These are phyloP conservation scores for Pyrenula massariospora DNA, from an alignment of 495 filamentous ascomycete species.

Conservation along the genomic window DNA sequence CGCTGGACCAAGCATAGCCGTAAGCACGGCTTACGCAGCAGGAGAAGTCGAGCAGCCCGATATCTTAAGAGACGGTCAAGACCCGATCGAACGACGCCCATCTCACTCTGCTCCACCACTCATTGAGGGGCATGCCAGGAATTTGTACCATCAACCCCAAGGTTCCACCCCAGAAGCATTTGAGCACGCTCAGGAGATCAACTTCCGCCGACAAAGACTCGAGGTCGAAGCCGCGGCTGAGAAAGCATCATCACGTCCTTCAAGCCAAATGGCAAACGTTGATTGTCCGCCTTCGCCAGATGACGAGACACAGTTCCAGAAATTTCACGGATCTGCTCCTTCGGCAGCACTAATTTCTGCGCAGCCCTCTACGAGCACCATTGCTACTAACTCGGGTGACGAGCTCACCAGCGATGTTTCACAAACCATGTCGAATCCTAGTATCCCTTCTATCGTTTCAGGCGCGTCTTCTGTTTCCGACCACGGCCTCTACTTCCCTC, in stretches of 20 bases:
- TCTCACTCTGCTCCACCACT: slow-evolving; percentile 5
- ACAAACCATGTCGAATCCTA: slow-evolving; percentile 60
- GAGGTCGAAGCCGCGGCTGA: slow-evolving; percentile 14
- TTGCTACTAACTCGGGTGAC: slow-evolving; percentile 37
- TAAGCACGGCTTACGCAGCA: slow-evolving; percentile 51
- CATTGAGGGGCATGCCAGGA: slow-evolving; percentile 18
- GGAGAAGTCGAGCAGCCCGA: slow-evolving; percentile 45
- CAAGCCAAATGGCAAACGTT: slow-evolving; percentile 17
- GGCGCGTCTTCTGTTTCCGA: slow-evolving; percentile 71
- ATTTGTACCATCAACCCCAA: slow-evolving; percentile 24
- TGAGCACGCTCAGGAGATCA: slow-evolving; percentile 25
- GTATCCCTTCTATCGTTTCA: slow-evolving; percentile 63
- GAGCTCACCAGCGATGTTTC: slow-evolving; percentile 45
- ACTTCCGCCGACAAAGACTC: slow-evolving; percentile 8
- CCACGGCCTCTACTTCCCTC: slow-evolving; percentile 15
- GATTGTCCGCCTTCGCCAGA: slow-evolving; percentile 38
- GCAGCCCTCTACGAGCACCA: slow-evolving; percentile 41
- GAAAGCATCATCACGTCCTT: slow-evolving; percentile 1
- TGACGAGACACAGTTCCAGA: slow-evolving; percentile 22
- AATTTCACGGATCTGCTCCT: slow-evolving; percentile 33
- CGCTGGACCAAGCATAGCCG: slow-evolving; percentile 49
- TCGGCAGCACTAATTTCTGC: slow-evolving; percentile 35
- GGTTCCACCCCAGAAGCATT: slow-evolving; percentile 33
- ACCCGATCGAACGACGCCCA: slow-evolving; percentile 8
- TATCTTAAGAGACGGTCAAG: slow-evolving; percentile 24